Evolutionary conservation across 2,329 filamentous ascomycete genomes (phyloP).

Genomic region (Calonectria montana): DNA sequence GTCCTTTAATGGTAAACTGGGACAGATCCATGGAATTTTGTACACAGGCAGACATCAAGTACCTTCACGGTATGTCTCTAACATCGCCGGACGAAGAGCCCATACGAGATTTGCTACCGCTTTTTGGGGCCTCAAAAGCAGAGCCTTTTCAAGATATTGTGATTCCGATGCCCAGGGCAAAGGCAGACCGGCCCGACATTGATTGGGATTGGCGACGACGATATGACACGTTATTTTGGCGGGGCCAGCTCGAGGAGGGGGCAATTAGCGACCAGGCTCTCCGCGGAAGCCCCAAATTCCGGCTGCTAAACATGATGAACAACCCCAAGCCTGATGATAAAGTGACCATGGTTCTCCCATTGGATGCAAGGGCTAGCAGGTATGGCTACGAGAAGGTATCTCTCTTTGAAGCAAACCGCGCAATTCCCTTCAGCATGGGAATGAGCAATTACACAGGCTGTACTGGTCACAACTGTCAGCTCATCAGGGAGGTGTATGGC

Average conservation of each 20-base stretch:
- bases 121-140: conserved; percentile 82
- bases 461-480: conserved; percentile 54
- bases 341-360: conserved; percentile 68
- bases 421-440: conserved; percentile 67
- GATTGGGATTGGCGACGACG: conserved; percentile 68
- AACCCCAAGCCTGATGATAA: conserved; percentile 63
- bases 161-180: conserved; percentile 68
- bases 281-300: conserved; percentile 76
- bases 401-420: conserved; percentile 63
- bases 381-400: conserved; percentile 68
- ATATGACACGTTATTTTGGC: conserved; percentile 77
- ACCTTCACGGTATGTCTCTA: conserved; percentile 79
- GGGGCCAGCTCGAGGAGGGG: conserved; percentile 73
- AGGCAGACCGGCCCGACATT: conserved; percentile 55
- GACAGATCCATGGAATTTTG: conserved; percentile 74
- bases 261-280: conserved; percentile 63
- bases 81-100: conserved; percentile 71
- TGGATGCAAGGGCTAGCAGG: conserved; percentile 45
- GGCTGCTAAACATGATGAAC: conserved; percentile 76
- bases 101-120: conserved; percentile 73
- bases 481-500: conserved; percentile 47
- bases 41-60: conserved; percentile 79
- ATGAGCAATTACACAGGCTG: conserved; percentile 70
- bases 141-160: conserved; percentile 81
- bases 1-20: conserved; percentile 76